Evolutionary conservation across 306 rosid species (phyloP), one percentile per base, ranked within the genome.

Genomic region (Prunus padus): DNA sequence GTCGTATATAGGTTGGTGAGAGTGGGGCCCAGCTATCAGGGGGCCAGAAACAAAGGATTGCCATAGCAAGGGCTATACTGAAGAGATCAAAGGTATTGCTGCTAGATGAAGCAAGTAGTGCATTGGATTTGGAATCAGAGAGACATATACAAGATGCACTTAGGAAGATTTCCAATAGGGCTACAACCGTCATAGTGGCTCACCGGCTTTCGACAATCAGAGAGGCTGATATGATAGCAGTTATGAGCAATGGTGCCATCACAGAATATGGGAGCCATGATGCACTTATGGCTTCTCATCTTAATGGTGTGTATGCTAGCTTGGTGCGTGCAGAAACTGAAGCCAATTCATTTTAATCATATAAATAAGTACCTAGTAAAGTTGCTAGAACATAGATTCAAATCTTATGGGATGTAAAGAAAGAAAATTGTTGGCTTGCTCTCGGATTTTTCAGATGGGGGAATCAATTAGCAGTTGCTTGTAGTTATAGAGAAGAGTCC

Each of bases 61-160:
- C 96, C 64, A 89, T 92, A 81, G 96, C 97, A 31, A 89, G 96
- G 61, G 97, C 97, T 11, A 90, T 95, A 60, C 57, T 95, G 71
- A 95, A 90, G 88, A 90, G 79, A 78, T 85, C 97, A 72, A 90
- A 84, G 68, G 83, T 95, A 18, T 71, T 92, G 54, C 80, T 90
- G 23, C 90, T 92, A 81, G 98, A 95, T 84, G 98, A 95, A 84
- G 97, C 98, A 79, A 92, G 96, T 81, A 95, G 96, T 86, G 93
- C 96, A 49, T 69, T 92, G 80, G 98, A 92, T 83, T 79, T 87
- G 74, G 97, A 94, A 79, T 88, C 97, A 59, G 96, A 89, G 86
- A 84, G 82, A 47, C 90, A 88, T 79, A 85, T 92, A 59, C 93
- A 95, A 85, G 84, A 82, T 22, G 93, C 98, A 49, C 84, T 92